Evolutionary conservation across 306 rosid genomes (phyloP).

Genomic region (Cucurbita maxima): DNA sequence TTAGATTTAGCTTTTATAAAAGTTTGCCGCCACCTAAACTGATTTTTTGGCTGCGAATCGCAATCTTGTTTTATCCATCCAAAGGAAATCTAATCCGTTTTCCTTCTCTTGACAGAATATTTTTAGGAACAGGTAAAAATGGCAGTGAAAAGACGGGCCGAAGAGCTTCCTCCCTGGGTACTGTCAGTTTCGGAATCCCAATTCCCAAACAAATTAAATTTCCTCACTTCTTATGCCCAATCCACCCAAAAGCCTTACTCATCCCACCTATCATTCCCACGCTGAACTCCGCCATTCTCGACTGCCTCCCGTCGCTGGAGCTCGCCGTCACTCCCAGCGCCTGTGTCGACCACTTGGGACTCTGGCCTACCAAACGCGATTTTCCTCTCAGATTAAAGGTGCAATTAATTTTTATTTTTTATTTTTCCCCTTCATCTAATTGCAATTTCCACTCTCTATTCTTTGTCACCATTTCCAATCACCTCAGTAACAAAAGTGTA

Average conservation of each 20-base stretch:
- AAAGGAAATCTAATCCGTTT: not conserved
- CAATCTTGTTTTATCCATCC: not conserved
- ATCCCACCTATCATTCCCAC: not conserved
- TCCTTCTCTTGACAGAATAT: too few species aligned
- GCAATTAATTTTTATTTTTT: too few species aligned
- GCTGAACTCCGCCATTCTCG: conserved; percentile 9
- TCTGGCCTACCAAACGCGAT: conserved; percentile 1
- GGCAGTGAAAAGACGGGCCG: not conserved
- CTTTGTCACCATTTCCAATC: too few species aligned
- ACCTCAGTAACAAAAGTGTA: not conserved
- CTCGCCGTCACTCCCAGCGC: conserved; percentile 11
- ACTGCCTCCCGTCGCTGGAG: conserved; percentile 12
- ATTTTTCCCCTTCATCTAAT: not conserved
- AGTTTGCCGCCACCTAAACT: too few species aligned
- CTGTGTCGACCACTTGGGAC: conserved; percentile 18
- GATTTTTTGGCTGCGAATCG: too few species aligned
- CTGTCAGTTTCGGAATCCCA: conserved; percentile 5
- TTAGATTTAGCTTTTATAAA: too few species aligned
- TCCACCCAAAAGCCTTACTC: conserved; percentile 11
- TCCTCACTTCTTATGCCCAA: conserved; percentile 6
- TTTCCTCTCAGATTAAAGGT: conserved; percentile 33
- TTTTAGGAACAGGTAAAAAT: not conserved
- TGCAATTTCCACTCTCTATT: not conserved
- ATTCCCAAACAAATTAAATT: not conserved
- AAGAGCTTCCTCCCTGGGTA: not conserved